A percentile compares a stretch with the other conserved stretches of the same genome.
Evolutionary conservation across 1,284 basidiomycete species (phyloP).

Genomic region (Blastosporella zonata): DNA sequence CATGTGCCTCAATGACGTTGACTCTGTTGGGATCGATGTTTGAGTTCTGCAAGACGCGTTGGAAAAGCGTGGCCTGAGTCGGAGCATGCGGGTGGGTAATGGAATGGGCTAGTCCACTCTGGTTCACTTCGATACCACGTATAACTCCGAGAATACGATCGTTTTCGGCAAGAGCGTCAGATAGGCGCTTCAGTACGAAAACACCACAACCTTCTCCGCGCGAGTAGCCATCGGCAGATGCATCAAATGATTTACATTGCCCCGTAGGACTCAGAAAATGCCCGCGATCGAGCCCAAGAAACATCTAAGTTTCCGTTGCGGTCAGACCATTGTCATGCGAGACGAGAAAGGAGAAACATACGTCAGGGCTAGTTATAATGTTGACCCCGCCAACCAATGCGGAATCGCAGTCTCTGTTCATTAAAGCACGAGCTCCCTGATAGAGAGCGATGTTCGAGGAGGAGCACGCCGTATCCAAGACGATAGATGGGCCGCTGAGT

Average conservation of each 20-base stretch:
- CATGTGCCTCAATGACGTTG: conserved; percentile 68
- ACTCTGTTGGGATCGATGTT: conserved; percentile 46
- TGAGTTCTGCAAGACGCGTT: conserved; percentile 43
- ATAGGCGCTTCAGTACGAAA: conserved; percentile 69
- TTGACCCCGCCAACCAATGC: conserved; percentile 76
- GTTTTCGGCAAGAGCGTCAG: conserved; percentile 60
- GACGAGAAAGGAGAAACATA: conserved; percentile 32
- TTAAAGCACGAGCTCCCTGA: conserved; percentile 63
- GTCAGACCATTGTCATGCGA: conserved; percentile 11
- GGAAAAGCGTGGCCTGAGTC: conserved; percentile 56
- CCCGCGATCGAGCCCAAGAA: conserved; percentile 62
- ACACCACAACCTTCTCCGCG: conserved; percentile 70
- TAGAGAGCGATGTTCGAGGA: conserved; percentile 66
- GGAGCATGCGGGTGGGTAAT: conserved; percentile 70
- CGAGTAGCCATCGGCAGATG: conserved; percentile 68
- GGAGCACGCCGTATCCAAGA: conserved; percentile 72
- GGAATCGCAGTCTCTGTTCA: conserved; percentile 59
- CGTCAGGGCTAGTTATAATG: conserved; percentile 66
- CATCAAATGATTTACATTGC: conserved; percentile 70
- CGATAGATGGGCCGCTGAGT: conserved; percentile 65
- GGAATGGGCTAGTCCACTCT: conserved; percentile 59
- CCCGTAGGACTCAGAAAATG: conserved; percentile 68
- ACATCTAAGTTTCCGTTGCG: conserved; percentile 45
- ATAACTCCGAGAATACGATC: conserved; percentile 68
- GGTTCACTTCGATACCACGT: conserved; percentile 65